phyloP scores from a whole-genome alignment of 768 basidiomycete species.

The Podaxis mareebaensis region DNA sequence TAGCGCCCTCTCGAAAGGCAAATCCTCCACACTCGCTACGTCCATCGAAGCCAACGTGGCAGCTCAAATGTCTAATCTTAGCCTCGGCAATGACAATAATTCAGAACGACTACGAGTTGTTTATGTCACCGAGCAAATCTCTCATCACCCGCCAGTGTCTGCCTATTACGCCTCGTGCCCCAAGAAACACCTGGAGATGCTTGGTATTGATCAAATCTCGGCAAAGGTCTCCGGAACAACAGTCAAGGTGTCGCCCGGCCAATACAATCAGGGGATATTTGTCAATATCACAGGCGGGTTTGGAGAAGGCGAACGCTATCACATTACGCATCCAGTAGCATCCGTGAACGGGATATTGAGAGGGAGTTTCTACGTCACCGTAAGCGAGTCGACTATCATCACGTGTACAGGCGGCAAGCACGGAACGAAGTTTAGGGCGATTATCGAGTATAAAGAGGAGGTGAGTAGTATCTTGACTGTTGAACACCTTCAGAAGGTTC shows the following conservation, averaged over 20 bases:
- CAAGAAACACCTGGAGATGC: slow-evolving; percentile 64
- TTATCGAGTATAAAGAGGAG: slow-evolving; percentile 97
- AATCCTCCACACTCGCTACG: slow-evolving; percentile 56
- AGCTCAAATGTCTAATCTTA: slow-evolving; percentile 63
- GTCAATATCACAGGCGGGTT: slow-evolving; percentile 72
- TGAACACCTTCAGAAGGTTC: neutral
- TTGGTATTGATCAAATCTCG: slow-evolving; percentile 89
- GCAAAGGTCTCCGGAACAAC: slow-evolving; percentile 91
- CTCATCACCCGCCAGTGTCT: slow-evolving; percentile 95
- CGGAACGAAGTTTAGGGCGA: slow-evolving; percentile 66
- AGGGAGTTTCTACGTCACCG: slow-evolving; percentile 89
- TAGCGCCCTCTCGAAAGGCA: slow-evolving; percentile 55
- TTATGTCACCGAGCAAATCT: slow-evolving; percentile 91
- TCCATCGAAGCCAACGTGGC: slow-evolving; percentile 41
- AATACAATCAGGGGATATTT: slow-evolving; percentile 87
- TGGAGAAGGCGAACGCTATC: slow-evolving; percentile 80
- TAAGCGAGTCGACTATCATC: slow-evolving; percentile 76
- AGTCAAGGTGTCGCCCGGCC: slow-evolving; percentile 79
- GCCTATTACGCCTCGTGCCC: slow-evolving; percentile 82
- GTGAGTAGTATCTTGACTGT: slow-evolving; percentile 36
- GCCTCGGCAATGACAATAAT: slow-evolving; percentile 38
- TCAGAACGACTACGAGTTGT: slow-evolving; percentile 60
- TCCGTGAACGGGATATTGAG: slow-evolving; percentile 90
- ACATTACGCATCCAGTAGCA: slow-evolving; percentile 88
- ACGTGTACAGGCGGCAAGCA: slow-evolving; percentile 74